Base-by-base conservation (phyloP, 768 basidiomycete species). In the Lactarius sp. region DNA sequence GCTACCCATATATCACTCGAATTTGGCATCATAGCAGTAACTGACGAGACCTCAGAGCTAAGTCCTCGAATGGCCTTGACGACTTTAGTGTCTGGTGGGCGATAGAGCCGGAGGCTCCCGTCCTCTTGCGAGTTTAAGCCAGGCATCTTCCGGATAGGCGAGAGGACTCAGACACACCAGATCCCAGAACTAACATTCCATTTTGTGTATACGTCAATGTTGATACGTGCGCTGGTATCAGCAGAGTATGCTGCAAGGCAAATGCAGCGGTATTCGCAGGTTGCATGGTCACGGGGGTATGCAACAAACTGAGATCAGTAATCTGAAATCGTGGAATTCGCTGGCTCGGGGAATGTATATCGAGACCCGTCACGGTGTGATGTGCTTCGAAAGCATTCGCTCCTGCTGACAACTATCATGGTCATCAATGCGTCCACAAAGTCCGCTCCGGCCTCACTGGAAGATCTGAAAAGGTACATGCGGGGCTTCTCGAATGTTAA, bases 401-500 rank as follows among this genome's bases (percentile, higher is more conserved):
- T 27, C 16, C 20, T 53, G 7, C 59, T 16, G 27, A 20, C 54
- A 59, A 41, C 64, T 22, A 67, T 14, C 22, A 61, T 69, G 60
- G 39, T 59, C 14, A 52, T 34, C n/a, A 53, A 66, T 33, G 34
- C 65, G 41, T 60, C 81, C 12, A 79, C 77, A 6, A 20, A 49
- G 27, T 60, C 69, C 56, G 81, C 80, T 13, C 86, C 87, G 3
- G 77, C 75, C 44, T 81, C 83, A 39, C 65, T 86, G 1, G 73
- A 83, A 9, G 85, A 90, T 6, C 79, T 97, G 57, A 74, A 79
- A 62, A 42, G 69, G 5, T 71, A 85, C 14, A 76, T 96, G 56
- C 61, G n/a, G n/a, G n/a, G n/a, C n/a, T n/a, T n/a, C 71, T 2
- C 22, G 22, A 97, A 96, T 75, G 85, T 98, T 70, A 96, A 97